These are phyloP conservation scores for Coleophoma cylindrospora DNA, from an alignment of 2,329 filamentous ascomycete genomes.

Conservation along the genomic window DNA sequence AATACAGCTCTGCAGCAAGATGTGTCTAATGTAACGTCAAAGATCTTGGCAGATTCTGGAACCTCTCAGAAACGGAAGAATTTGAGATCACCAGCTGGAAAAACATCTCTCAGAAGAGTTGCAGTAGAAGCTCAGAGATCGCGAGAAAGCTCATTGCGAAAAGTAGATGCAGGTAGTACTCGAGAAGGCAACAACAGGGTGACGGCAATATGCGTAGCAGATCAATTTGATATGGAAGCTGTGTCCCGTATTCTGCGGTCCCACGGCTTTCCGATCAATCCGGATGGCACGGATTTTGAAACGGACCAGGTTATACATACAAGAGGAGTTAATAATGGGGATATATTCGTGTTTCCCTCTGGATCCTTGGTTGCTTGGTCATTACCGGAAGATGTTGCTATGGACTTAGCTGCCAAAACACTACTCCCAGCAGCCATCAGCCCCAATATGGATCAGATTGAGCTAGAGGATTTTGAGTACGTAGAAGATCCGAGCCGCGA, in stretches of 20 bases:
- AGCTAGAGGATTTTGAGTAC: constrained; percentile 89
- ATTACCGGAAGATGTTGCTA: constrained; percentile 69
- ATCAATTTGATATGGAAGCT: constrained; percentile 59
- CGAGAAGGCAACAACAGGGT: constrained; percentile 36
- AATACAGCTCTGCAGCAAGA: constrained; percentile 46
- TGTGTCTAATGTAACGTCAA: constrained; percentile 5
- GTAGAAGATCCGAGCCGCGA: constrained; percentile 69
- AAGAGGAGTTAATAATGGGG: constrained; percentile 60
- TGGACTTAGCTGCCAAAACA: constrained; percentile 62
- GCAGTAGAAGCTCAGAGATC: constrained; percentile 77
- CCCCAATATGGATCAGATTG: constrained; percentile 65
- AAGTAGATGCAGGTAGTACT: constrained; percentile 18
- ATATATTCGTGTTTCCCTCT: constrained; percentile 94
- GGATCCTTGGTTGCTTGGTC: constrained; percentile 94
- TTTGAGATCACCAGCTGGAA: constrained; percentile 46
- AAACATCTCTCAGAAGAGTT: constrained; percentile 77
- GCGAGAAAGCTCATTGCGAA: constrained; percentile 30
- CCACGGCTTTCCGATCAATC: constrained; percentile 58
- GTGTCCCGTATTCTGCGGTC: constrained; percentile 51
- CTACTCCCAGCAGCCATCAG: constrained; percentile 73
- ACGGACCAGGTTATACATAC: constrained; percentile 59
- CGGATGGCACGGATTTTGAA: constrained; percentile 56
- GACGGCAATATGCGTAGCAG: constrained; percentile 56
- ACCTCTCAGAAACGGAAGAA: constrained; percentile 34
- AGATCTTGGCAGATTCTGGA: constrained; percentile 5